Conservation (phyloP, 176 grass and related monocot species). For the Poa pratensis region DNA sequence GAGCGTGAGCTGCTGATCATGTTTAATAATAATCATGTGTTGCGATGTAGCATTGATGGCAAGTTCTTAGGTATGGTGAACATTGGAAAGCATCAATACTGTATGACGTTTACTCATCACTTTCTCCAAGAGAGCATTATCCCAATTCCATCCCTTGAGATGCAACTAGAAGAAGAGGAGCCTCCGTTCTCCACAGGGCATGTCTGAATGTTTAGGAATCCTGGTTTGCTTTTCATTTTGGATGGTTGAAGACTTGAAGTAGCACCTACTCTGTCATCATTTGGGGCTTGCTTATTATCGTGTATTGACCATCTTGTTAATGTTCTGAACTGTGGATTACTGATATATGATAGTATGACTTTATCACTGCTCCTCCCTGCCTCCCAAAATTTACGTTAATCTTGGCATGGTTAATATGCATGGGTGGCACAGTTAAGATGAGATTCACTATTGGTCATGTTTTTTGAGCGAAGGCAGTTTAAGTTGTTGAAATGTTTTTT, state of each 20-base stretch:
- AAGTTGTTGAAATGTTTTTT: not conserved
- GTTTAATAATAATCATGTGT: not conserved
- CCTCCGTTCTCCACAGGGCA: not conserved
- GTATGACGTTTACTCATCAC: not conserved
- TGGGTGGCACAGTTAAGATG: not conserved
- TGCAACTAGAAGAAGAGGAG: not conserved
- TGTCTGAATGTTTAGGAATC: not conserved
- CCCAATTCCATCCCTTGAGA: not conserved
- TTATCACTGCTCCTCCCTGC: not conserved
- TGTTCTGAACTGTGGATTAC: not conserved
- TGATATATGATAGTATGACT: not conserved
- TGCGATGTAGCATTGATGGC: not conserved
- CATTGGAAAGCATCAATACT: not conserved
- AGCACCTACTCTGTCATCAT: not conserved
- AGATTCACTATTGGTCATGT: not conserved
- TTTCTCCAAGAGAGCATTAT: not conserved
- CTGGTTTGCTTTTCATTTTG: not conserved
- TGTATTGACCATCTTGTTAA: not conserved
- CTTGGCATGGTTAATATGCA: constrained; percentile 3
- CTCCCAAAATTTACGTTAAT: not conserved
- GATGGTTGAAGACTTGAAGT: not conserved
- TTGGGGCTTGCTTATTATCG: not conserved
- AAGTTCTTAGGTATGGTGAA: not conserved
- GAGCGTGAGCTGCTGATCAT: not conserved
- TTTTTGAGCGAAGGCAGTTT: not conserved